phyloP scores from a whole-genome alignment of 441 rosid genomes.

The Raphanus hybrid region DNA sequence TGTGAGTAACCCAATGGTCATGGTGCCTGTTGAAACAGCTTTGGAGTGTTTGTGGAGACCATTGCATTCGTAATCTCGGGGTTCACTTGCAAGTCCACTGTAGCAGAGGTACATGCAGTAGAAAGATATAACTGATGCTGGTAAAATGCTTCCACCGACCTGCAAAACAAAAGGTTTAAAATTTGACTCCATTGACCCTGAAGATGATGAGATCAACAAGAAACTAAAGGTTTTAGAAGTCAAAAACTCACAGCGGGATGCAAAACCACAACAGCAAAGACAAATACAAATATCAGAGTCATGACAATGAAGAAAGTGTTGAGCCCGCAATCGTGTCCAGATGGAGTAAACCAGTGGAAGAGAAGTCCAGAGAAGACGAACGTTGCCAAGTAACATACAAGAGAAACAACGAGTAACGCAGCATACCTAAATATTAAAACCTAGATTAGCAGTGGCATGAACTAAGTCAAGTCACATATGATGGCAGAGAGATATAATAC shows the following conservation, averaged over 20 bases:
- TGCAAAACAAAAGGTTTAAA: slow-evolving; percentile 39
- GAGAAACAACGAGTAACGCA: slow-evolving; percentile 77
- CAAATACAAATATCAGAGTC: slow-evolving; percentile 65
- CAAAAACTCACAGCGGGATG: slow-evolving; percentile 86
- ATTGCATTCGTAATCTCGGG: slow-evolving; percentile 85
- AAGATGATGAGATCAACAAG: not conserved
- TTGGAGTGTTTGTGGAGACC: slow-evolving; percentile 85
- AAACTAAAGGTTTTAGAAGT: not conserved
- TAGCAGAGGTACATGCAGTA: slow-evolving; percentile 93
- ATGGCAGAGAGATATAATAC: slow-evolving; percentile 29
- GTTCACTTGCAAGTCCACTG: slow-evolving; percentile 93
- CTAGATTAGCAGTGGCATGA: slow-evolving; percentile 8
- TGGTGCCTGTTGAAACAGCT: slow-evolving; percentile 82
- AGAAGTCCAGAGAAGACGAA: slow-evolving; percentile 94
- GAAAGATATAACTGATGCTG: slow-evolving; percentile 84
- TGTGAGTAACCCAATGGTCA: slow-evolving; percentile 79
- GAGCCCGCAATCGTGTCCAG: slow-evolving; percentile 94
- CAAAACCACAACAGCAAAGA: slow-evolving; percentile 76
- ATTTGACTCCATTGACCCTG: not conserved
- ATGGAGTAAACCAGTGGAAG: slow-evolving; percentile 93
- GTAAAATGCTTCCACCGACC: slow-evolving; percentile 88
- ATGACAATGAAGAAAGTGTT: slow-evolving; percentile 81
- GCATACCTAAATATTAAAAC: slow-evolving; percentile 58
- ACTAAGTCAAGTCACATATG: not conserved
- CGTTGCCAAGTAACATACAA: slow-evolving; percentile 77